A percentile compares a stretch with the other conserved stretches of the same genome.
phyloP scores from a whole-genome alignment of 1,139 yeast genomes.

The Magnusiomyces fungicola region DNA sequence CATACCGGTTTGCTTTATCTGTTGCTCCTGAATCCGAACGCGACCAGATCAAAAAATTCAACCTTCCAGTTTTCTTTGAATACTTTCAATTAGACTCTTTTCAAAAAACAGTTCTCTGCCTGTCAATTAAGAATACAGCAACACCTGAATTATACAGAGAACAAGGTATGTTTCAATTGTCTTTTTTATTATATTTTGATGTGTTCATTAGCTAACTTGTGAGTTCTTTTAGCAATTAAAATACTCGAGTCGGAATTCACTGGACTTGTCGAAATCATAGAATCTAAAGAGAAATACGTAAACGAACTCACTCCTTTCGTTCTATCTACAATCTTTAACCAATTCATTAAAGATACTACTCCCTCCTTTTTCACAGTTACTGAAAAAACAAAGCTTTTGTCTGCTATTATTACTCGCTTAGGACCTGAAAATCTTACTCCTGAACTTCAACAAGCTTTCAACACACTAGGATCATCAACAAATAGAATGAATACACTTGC shows the following conservation, averaged over 20 bases:
- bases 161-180: neutral
- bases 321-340: neutral
- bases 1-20: slow-evolving; percentile 25
- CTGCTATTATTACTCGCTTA: slow-evolving; percentile 7
- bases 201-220: slow-evolving; percentile 1
- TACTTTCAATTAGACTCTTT: slow-evolving; percentile 19
- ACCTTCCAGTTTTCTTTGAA: slow-evolving; percentile 17
- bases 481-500: slow-evolving; percentile 11
- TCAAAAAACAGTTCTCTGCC: slow-evolving; percentile 15
- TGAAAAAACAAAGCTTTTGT: neutral
- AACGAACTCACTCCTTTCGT: neutral
- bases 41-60: slow-evolving; percentile 19
- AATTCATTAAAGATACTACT: neutral
- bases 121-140: neutral
- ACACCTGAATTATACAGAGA: neutral
- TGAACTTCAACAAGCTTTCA: slow-evolving; percentile 8
- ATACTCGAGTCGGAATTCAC: neutral
- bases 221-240: neutral
- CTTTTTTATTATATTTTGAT: neutral
- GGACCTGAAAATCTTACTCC: slow-evolving; percentile 6
- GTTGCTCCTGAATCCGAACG: slow-evolving; percentile 25
- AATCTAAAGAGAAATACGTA: neutral
- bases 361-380: neutral
- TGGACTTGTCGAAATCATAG: neutral
- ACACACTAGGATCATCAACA: neutral